Evolutionary conservation across 2,329 filamentous ascomycete genomes (phyloP).

Genomic region (Cytospora schulzeri): DNA sequence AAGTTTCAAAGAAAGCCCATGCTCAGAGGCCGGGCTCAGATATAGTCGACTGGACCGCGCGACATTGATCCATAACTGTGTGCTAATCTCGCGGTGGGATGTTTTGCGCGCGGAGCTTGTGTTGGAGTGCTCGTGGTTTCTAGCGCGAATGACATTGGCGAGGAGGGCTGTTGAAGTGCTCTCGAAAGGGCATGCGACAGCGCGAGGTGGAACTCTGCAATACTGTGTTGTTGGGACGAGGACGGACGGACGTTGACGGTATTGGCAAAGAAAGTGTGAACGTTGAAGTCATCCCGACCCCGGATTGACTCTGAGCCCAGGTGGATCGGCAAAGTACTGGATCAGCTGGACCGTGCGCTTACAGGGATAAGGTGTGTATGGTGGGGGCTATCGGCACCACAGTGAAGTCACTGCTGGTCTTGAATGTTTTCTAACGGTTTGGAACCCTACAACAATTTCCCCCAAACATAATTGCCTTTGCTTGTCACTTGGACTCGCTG

Average conservation of each 20-base stretch:
- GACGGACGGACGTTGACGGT: constrained; percentile 4
- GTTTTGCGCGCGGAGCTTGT: constrained; percentile 23
- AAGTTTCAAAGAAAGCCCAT: constrained; percentile 25
- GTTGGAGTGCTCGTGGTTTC: constrained; percentile 16
- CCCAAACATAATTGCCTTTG: neutral
- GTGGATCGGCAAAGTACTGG: constrained; percentile 14
- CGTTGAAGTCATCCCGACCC: constrained; percentile 12
- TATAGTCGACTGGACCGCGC: constrained; percentile 32
- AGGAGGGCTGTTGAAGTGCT: constrained; percentile 4
- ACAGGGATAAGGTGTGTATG: neutral
- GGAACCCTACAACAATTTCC: neutral
- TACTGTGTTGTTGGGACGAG: constrained; percentile 5
- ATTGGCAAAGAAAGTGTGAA: neutral
- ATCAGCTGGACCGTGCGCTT: constrained; percentile 20
- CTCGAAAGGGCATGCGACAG: neutral
- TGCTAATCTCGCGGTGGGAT: constrained; percentile 24
- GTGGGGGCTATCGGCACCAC: neutral
- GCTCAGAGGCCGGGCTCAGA: constrained; percentile 37
- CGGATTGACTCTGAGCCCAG: constrained; percentile 16
- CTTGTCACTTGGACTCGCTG: neutral
- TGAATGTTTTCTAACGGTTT: neutral
- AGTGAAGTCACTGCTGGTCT: constrained; percentile 8
- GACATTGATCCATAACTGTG: constrained; percentile 39
- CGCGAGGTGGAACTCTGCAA: constrained; percentile 11
- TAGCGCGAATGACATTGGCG: constrained; percentile 25